phyloP scores from a whole-genome alignment of 371 early-diverging fungal genomes.

The Apophysomyces trapeziformis region DNA sequence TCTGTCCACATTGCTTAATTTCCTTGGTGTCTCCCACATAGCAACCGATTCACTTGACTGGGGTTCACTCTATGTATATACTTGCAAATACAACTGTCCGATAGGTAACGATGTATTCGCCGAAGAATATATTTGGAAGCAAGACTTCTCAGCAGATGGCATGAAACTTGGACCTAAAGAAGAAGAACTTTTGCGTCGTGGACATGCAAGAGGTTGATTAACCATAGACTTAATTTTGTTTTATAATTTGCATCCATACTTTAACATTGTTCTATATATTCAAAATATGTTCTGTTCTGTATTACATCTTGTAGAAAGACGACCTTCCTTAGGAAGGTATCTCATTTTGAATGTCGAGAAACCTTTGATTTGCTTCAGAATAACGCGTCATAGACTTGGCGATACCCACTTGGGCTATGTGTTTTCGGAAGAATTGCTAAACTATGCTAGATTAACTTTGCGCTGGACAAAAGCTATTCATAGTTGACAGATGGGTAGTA shows the following conservation, averaged over 20 bases:
- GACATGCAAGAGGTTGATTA: neutral
- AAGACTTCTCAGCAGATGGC: constrained; percentile 74
- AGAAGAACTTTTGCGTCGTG: neutral
- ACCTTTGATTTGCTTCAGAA: too few relatives aligned
- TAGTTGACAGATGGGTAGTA: too few relatives aligned
- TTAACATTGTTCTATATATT: neutral
- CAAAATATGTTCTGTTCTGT: neutral
- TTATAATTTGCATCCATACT: neutral
- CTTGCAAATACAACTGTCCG: constrained; percentile 87
- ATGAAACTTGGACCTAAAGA: constrained; percentile 45
- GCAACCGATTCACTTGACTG: constrained; percentile 84
- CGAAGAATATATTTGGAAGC: constrained; percentile 70
- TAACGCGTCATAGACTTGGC: too few relatives aligned
- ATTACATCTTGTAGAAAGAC: neutral
- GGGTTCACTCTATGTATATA: constrained; percentile 88
- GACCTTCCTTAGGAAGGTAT: too few relatives aligned
- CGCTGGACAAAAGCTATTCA: too few relatives aligned
- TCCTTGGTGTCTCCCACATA: constrained; percentile 77
- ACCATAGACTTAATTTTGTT: neutral
- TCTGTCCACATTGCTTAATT: constrained; percentile 74
- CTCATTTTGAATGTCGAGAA: too few relatives aligned
- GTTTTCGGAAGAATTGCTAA: too few relatives aligned
- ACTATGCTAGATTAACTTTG: too few relatives aligned
- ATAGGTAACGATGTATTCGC: constrained; percentile 55
- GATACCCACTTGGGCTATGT: too few relatives aligned